phyloP scores from a whole-genome alignment of 306 rosid genomes.

The Senna siamea region DNA sequence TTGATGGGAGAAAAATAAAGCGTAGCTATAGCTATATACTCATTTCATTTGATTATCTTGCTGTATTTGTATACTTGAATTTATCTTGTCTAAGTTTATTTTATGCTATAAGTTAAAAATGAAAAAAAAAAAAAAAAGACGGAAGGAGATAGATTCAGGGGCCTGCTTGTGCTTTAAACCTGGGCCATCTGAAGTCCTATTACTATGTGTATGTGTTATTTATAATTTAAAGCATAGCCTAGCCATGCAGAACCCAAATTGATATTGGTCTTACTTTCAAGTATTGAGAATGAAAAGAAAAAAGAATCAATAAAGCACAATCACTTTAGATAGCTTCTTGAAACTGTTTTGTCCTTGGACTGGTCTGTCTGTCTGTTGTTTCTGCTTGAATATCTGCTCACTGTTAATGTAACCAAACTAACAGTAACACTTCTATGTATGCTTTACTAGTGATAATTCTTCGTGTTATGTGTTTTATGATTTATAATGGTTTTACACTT shows the following conservation, averaged over 20 bases:
- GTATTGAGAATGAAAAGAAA: neutral
- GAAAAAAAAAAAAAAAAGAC: neutral
- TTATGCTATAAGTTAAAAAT: neutral
- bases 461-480: constrained; percentile 32
- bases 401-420: constrained; percentile 16
- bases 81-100: neutral
- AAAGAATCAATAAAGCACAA: neutral
- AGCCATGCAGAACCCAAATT: constrained; percentile 10
- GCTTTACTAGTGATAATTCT: constrained; percentile 24
- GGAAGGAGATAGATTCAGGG: neutral
- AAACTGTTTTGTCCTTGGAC: constrained; percentile 29
- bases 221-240: neutral
- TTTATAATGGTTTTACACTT: constrained; percentile 14
- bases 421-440: constrained; percentile 21
- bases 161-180: constrained; percentile 18
- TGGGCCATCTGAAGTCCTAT: constrained; percentile 31
- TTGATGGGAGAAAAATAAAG: neutral
- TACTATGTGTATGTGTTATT: neutral
- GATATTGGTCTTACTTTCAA: neutral
- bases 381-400: constrained; percentile 14
- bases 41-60: constrained; percentile 7
- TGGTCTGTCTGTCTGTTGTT: constrained; percentile 7
- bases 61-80: neutral
- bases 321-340: neutral
- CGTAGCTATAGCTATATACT: neutral